Percentiles rank a stretch among this genome's conserved stretches.
Conservation (phyloP, 108 stramenopile genomes). For the Mayamaea pseudoterrestris region DNA sequence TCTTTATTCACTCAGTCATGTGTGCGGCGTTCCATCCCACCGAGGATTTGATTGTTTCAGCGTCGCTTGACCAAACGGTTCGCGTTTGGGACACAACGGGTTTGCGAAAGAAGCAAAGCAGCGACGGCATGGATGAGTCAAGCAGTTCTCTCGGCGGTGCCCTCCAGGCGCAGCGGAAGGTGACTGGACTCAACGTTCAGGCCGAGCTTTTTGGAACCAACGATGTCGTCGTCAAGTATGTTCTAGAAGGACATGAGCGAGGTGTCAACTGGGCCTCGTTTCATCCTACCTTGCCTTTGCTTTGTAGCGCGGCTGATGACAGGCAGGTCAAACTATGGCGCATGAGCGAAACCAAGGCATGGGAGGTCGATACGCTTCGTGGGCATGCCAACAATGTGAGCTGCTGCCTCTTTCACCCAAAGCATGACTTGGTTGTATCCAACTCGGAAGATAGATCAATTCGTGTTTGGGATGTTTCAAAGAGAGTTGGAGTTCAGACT, state of each 20-base stretch:
- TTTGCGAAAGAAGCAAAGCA: slow-evolving; percentile 94
- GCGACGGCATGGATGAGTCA: no score
- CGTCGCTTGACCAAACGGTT: slow-evolving; percentile 97
- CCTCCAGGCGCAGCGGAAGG: slow-evolving; percentile 1
- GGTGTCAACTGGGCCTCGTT: slow-evolving; percentile 99
- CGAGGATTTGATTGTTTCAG: slow-evolving; percentile 98
- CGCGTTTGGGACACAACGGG: slow-evolving; percentile 99
- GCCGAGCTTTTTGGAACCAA: slow-evolving; percentile 97
- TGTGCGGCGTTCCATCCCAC: slow-evolving; percentile 97
- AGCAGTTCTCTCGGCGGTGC: slow-evolving; percentile 56
- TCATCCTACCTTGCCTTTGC: slow-evolving; percentile 94
- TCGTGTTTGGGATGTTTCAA: slow-evolving; percentile 97
- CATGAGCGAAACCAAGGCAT: slow-evolving; percentile 98
- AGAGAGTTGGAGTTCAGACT: slow-evolving; percentile 96
- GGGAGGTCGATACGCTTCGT: slow-evolving; percentile 99
- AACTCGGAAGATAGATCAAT: slow-evolving; percentile 98
- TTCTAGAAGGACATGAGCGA: slow-evolving; percentile 97
- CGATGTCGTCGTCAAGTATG: slow-evolving; percentile 98
- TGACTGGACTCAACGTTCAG: slow-evolving; percentile 83
- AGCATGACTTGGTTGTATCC: slow-evolving; percentile 93
- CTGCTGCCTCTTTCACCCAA: slow-evolving; percentile 97
- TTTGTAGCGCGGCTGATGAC: slow-evolving; percentile 97
- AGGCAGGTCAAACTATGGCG: slow-evolving; percentile 99
- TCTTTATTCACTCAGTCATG: no score
- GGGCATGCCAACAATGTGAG: slow-evolving; percentile 99